Base-by-base conservation (phyloP, 257 asterid species). In the Penstemon barbatus region DNA sequence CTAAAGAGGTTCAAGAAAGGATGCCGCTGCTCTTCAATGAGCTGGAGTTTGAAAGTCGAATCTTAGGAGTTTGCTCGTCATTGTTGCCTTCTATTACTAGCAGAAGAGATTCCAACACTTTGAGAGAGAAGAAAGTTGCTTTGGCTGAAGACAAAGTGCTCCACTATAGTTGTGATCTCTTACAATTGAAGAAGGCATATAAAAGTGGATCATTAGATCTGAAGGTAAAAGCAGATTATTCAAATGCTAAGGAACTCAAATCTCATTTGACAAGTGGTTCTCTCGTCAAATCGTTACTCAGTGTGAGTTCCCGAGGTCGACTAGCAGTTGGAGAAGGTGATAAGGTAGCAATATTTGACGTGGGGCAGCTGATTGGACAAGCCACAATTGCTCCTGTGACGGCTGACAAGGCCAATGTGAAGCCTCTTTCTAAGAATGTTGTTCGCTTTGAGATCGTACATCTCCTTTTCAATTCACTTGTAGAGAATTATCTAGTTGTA, bases 251-350 rank as follows among this genome's bases (percentile, higher is more conserved):
- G 83, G 99, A 94, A 61, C 97, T 94, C 63, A 91, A 87, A 83
- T 83, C 97, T 61, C 96, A 89, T 83, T 83, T 94, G 80, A 78
- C 89, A 64, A 87, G 88, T 79, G 99, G 99, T 59, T 89, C 99
- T 57, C 97, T 94, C 69, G 87, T 91, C 79, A 94, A 94, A 79
- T 94, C 99, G 10, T 78, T 94, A 52, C 93, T 94, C 60, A 91
- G 93, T 76, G 97, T 89, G 49, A 89, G 89, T 75, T 75, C 83
- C 74, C 88, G 96, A 75, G 99, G 99, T 63, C 90, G 97, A 65
- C 82, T 94, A 70, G 99, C 99, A 57, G 99, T 94, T 79, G 99
- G 99, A 60, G 99, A 94, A 85, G 99, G 99, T 75, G 99, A 94
- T 77, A 94, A 88, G 81, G 99, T 94, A 15, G 90, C 99, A 77